Evolutionary conservation across 768 basidiomycete genomes (phyloP).

Genomic region (Candolleomyces eurysporus): DNA sequence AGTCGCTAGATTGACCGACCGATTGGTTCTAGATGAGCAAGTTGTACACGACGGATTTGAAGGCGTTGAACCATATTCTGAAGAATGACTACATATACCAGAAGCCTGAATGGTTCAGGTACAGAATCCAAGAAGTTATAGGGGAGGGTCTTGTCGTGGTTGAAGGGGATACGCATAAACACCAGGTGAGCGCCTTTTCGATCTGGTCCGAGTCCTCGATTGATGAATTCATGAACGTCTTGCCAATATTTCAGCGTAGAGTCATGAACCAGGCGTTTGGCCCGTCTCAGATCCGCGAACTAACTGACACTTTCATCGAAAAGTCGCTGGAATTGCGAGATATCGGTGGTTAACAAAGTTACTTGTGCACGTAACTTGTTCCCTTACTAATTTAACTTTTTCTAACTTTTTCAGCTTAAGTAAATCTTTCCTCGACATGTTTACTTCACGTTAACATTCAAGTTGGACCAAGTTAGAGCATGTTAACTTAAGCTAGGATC

Average conservation of each 20-base stretch:
- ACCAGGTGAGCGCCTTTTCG: conserved; percentile 29
- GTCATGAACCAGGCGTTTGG: conserved; percentile 59
- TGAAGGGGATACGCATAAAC: conserved; percentile 41
- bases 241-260: no score
- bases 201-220: no score
- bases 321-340: conserved; percentile 41
- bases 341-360: no score
- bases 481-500: no score
- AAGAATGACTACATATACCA: conserved; percentile 50
- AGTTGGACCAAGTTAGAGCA: no score
- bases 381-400: no score
- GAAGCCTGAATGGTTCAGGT: conserved; percentile 44
- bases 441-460: no score
- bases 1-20: no score
- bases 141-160: conserved; percentile 36
- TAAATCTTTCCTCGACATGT: no score
- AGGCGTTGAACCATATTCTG: conserved; percentile 62
- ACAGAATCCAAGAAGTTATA: conserved; percentile 38
- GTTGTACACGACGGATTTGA: conserved; percentile 57
- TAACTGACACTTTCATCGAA: conserved; percentile 32
- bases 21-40: conserved; percentile 13
- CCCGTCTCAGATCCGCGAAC: conserved; percentile 49
- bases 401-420: no score
- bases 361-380: no score
- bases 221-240: no score